phyloP scores from a whole-genome alignment of 768 basidiomycete genomes.

The Leccinum disarticulatum region DNA sequence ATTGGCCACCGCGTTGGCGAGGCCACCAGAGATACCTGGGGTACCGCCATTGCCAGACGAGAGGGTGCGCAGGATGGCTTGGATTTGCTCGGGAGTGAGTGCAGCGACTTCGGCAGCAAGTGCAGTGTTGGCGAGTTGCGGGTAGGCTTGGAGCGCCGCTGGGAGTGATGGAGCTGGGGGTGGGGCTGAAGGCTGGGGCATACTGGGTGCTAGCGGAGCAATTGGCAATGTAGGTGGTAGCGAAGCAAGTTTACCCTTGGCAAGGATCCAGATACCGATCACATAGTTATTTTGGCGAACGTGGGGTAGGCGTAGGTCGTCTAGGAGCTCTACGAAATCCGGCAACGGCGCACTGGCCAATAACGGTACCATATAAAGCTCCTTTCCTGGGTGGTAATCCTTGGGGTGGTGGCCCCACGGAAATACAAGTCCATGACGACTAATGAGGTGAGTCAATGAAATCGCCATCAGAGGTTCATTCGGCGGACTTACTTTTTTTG shows the following conservation, averaged over 20 bases:
- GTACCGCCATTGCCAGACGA: constrained; percentile 40
- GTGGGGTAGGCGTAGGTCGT: constrained; percentile 69
- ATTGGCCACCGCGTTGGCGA: constrained; percentile 27
- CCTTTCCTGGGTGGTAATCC: constrained; percentile 75
- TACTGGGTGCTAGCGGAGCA: constrained; percentile 8
- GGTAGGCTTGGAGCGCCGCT: constrained; percentile 30
- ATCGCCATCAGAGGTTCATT: constrained; percentile 8
- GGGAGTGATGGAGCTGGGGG: constrained; percentile 19
- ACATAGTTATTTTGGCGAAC: constrained; percentile 63
- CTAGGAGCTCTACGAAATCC: constrained; percentile 82
- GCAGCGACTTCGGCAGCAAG: constrained; percentile 72
- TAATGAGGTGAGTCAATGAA: constrained; percentile 32
- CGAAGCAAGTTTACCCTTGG: constrained; percentile 71
- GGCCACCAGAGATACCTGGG: constrained; percentile 30
- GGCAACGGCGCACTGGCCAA: constrained; percentile 65
- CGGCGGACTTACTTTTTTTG: constrained; percentile 61
- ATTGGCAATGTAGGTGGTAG: constrained; percentile 32
- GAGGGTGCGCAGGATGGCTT: constrained; percentile 62
- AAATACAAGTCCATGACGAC: constrained; percentile 83
- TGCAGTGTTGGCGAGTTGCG: constrained; percentile 45
- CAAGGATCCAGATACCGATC: constrained; percentile 82
- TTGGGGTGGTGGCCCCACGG: constrained; percentile 81
- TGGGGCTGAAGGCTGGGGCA: constrained; percentile 7
- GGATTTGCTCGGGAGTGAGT: constrained; percentile 75
- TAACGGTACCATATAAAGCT: constrained; percentile 84